Base-by-base conservation (phyloP, 1,284 basidiomycete genomes). In the Sanghuangporus sanghuang region DNA sequence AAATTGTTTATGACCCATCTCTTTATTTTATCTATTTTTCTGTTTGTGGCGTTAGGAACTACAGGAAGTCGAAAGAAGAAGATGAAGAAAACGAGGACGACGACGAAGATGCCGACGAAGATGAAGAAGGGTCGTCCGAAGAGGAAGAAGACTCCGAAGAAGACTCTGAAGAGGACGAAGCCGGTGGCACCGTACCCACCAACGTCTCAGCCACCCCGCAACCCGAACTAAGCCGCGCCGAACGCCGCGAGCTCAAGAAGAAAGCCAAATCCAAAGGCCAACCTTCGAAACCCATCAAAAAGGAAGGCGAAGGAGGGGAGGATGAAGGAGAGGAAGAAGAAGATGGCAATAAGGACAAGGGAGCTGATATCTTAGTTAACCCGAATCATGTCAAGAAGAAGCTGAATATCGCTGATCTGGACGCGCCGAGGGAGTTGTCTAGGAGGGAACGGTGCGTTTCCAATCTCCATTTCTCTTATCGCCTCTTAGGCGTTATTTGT, bases 201-300 rank as follows among this genome's bases (percentile, higher is more conserved):
- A 56, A 56, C 21, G 63, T 54, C 6, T 57, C 23, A 57, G 48
- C 35, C 50, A 2, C 70, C 12, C 38, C 35, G 40, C 61, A 71
- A 61, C 77, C 79, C 2, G 87, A 87, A 70, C 74, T 92, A 61
- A 79, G 79, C 18, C 84, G 91, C 42, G 74, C 79, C 3, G 86
- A 93, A 73, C 79, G 87, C 63, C 84, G 82, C 68, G 90, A 87
- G 23, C 74, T 87, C 70, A 92, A 92, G 81, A 90, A 86, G 71
- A 83, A 87, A 69, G 78, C 79, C 69, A 52, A 71, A 14, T 77
- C 76, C 1, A 70, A 78, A 64, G 81, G 80, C 67, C 70, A 76
- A 27, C 59, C 14, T 5, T 27, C 23, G 0, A 11, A 46, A 46
- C 4, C 6, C 16, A 12, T 5, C 3, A 78, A 78, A 61, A 76